Evolutionary conservation across 371 early-diverging fungal species (phyloP), one percentile per base, ranked within the genome.

Genomic region (Thermomucor indicae-seudaticae): DNA sequence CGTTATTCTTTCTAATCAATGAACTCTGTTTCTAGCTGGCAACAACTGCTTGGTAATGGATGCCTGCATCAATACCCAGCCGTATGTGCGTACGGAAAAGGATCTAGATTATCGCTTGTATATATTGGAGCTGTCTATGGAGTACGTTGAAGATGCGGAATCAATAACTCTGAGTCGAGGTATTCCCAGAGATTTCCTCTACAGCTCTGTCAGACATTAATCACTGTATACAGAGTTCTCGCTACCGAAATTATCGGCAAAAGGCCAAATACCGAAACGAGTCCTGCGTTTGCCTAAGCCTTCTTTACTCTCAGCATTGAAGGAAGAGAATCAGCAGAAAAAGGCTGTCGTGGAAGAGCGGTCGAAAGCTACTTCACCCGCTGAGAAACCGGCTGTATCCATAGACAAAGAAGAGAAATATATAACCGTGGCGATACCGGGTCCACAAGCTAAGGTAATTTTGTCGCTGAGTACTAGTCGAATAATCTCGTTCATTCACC

Each of bases 61-160:
- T 58, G 87, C 86, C 1, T 85, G 86, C 51, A 69, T 90, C 40
- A 65, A 90, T 55, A 74, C 80, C 6, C 68, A 73, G n/a, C 74
- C 84, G 2, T 74, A 68, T 29, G 52, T 67, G 28, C 71, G 82
- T 27, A 51, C 84, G 11, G 68, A 67, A 39, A 65, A 64, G 29
- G 81, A 87, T 43, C 57, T 70, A 19, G 81, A 83, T 42, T 90
- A 67, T 58, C 60, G 81, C 35, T 47, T 79, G 3, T 89, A 89
- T 52, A 64, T 90, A 35, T 61, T 88, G 37, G 81, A 85, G 50
- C 57, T 89, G 10, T 67, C 83, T 1, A 65, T 88, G 53, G 83
- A 84, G 46, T 81, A 78, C 67, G 70, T 85, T 1, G 89, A 89
- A 58, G 75, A 83, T 24, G 75, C 75, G 47, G 49, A 76, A 51